These are phyloP conservation scores for Elaeagnus macrophylla DNA, from an alignment of 306 rosid genomes.

Conservation along the genomic window DNA sequence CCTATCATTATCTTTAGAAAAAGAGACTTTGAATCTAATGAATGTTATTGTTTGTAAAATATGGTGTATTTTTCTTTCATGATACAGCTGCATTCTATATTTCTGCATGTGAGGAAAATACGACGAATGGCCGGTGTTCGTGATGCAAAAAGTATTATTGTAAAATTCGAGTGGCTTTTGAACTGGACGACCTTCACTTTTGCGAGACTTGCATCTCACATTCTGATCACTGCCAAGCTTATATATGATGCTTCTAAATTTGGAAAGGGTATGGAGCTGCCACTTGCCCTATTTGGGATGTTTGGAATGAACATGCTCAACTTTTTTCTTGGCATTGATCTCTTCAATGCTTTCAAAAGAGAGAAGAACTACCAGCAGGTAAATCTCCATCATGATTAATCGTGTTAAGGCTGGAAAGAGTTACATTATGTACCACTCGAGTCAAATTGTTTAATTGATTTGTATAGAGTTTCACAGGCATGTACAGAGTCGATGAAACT, in stretches of 20 bases:
- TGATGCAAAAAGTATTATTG: conserved; percentile 31
- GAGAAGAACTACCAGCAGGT: conserved; percentile 34
- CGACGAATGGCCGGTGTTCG: conserved; percentile 77
- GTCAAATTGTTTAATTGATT: neutral
- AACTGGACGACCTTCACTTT: conserved; percentile 63
- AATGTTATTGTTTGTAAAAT: neutral
- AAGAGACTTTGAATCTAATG: too few relatives aligned
- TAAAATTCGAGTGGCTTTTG: conserved; percentile 77
- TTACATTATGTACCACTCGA: neutral
- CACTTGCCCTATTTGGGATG: conserved; percentile 85
- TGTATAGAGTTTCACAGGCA: too few relatives aligned
- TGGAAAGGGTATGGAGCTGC: conserved; percentile 70
- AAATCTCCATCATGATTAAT: conserved; percentile 33
- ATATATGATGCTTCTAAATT: conserved; percentile 51
- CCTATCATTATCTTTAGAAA: too few relatives aligned
- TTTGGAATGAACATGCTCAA: conserved; percentile 83
- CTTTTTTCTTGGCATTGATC: conserved; percentile 77
- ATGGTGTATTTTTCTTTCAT: conserved; percentile 19
- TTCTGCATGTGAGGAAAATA: conserved; percentile 68
- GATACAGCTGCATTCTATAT: conserved; percentile 79
- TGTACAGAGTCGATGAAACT: too few relatives aligned
- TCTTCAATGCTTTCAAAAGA: conserved; percentile 58
- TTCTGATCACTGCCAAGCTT: conserved; percentile 76
- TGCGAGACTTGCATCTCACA: conserved; percentile 56
- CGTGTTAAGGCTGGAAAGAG: neutral